Conservation (phyloP, 169 alveolate genomes). For the Plasmodium chabaudi region DNA sequence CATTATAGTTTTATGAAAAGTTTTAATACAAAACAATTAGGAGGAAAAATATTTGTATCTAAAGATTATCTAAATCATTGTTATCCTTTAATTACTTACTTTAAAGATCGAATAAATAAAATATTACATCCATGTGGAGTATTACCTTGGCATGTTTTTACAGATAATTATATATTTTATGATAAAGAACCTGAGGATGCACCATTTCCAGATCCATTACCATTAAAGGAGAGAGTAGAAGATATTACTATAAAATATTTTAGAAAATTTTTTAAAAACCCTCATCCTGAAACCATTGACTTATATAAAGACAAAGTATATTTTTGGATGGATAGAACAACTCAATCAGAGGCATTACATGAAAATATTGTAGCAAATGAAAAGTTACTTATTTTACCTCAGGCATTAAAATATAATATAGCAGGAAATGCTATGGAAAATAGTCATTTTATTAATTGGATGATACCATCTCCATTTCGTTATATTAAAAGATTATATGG, state of each 20-base stretch:
- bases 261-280: slow-evolving; percentile 58
- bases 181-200: slow-evolving; percentile 61
- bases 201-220: slow-evolving; percentile 55
- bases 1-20: slow-evolving; percentile 43
- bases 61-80: slow-evolving; percentile 43
- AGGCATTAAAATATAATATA: slow-evolving; percentile 67
- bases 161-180: slow-evolving; percentile 77
- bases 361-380: slow-evolving; percentile 62
- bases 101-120: slow-evolving; percentile 68
- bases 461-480: slow-evolving; percentile 86
- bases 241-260: slow-evolving; percentile 68
- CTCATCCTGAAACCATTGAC: slow-evolving; percentile 3
- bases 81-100: slow-evolving; percentile 60
- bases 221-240: slow-evolving; percentile 40
- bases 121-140: slow-evolving; percentile 84
- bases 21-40: slow-evolving; percentile 47
- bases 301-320: slow-evolving; percentile 27
- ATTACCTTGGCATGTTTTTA: slow-evolving; percentile 79
- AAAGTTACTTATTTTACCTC: slow-evolving; percentile 50
- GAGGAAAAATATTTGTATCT: slow-evolving; percentile 30
- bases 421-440: slow-evolving; percentile 87
- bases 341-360: slow-evolving; percentile 25
- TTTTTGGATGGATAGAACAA: slow-evolving; percentile 64
- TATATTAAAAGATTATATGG: slow-evolving; percentile 86
- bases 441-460: slow-evolving; percentile 89